phyloP scores from a whole-genome alignment of 257 asterid genomes.

The Lantana camara region DNA sequence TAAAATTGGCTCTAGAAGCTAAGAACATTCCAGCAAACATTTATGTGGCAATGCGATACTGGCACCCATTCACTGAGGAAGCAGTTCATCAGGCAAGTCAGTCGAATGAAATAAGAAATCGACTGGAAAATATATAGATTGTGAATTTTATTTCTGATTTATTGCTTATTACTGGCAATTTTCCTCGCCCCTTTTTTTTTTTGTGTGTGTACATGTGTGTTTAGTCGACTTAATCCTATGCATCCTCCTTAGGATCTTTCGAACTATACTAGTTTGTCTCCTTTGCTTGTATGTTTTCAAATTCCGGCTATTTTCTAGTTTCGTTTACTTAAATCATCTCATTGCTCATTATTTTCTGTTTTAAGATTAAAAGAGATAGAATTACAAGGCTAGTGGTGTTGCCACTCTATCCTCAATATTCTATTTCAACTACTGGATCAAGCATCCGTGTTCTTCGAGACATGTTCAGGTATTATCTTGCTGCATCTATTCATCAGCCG shows the following conservation, averaged over 20 bases:
- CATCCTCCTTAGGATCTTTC: not conserved
- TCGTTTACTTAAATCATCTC: not conserved
- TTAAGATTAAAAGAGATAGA: slow-evolving; percentile 78
- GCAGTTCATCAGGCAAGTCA: slow-evolving; percentile 78
- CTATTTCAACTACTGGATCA: slow-evolving; percentile 95
- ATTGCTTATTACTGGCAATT: not conserved
- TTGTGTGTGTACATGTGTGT: not conserved
- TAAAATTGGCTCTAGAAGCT: slow-evolving; percentile 66
- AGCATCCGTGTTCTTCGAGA: slow-evolving; percentile 84
- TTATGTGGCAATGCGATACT: slow-evolving; percentile 96
- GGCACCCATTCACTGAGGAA: slow-evolving; percentile 99
- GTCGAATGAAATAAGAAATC: not conserved
- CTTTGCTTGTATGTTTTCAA: not conserved
- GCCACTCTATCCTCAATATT: slow-evolving; percentile 96
- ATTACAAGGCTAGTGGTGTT: slow-evolving; percentile 86
- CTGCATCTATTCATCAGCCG: not conserved
- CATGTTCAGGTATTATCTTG: slow-evolving; percentile 59
- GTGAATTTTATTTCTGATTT: not conserved
- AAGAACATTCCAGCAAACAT: slow-evolving; percentile 69
- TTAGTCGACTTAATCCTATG: not conserved
- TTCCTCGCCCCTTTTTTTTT: not conserved
- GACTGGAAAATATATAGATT: slow-evolving; percentile 4
- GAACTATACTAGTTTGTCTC: not conserved
- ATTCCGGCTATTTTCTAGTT: not conserved
- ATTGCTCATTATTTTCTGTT: slow-evolving; percentile 3